These are phyloP conservation scores for Diversispora epigaea DNA, from an alignment of 192 early-diverging fungal species.

Conservation along the genomic window DNA sequence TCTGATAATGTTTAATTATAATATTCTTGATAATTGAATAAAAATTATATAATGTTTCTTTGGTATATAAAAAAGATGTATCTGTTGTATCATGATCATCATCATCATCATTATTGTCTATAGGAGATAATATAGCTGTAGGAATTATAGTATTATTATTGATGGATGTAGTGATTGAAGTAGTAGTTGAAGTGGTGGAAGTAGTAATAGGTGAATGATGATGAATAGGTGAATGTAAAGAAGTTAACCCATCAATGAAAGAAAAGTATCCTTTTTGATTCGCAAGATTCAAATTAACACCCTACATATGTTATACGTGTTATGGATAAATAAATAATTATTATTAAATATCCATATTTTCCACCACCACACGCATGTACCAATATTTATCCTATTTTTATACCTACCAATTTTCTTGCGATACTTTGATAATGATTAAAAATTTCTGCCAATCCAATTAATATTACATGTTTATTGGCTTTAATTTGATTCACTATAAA, in stretches of 20 bases:
- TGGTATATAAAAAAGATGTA: conserved; percentile 28
- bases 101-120: background rate
- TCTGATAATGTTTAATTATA: conserved; percentile 15
- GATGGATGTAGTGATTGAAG: conserved; percentile 24
- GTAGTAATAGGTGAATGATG: background rate
- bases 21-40: conserved; percentile 41
- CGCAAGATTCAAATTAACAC: conserved; percentile 49
- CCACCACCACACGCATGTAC: background rate
- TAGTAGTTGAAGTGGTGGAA: background rate
- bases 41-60: conserved; percentile 39
- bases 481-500: conserved; percentile 62
- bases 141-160: conserved; percentile 31
- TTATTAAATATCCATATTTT: background rate
- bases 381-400: background rate
- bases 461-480: conserved; percentile 50
- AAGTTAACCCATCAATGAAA: conserved; percentile 59
- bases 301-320: conserved; percentile 33
- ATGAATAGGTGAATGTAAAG: conserved; percentile 13
- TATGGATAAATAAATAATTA: background rate
- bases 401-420: conserved; percentile 58
- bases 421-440: conserved; percentile 60
- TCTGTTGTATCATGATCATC: background rate
- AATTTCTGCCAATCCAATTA: conserved; percentile 58
- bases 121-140: conserved; percentile 14
- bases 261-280: conserved; percentile 48